A percentile compares a stretch with the other conserved stretches of the same genome.
phyloP scores from a whole-genome alignment of 768 basidiomycete genomes.

The Pisolithus albus region DNA sequence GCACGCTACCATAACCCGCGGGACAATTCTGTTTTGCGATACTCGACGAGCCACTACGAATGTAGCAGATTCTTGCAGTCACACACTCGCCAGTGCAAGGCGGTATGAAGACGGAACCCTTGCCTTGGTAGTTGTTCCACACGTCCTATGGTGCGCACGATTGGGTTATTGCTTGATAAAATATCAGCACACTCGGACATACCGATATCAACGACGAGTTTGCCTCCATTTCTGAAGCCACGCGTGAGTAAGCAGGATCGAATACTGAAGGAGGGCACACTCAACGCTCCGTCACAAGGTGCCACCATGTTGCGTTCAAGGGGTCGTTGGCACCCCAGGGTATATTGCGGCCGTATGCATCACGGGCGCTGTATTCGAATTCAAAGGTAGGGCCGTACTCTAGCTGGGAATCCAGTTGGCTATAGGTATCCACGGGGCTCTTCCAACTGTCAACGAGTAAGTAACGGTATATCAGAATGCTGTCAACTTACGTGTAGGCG shows the following conservation, averaged over 20 bases:
- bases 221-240: constrained; percentile 45
- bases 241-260: not conserved
- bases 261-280: constrained; percentile 11
- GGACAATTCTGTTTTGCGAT: constrained; percentile 55
- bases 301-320: constrained; percentile 81
- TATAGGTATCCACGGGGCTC: constrained; percentile 53
- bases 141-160: constrained; percentile 30
- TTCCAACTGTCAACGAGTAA: constrained; percentile 43
- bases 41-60: constrained; percentile 63
- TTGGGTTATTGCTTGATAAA: not conserved
- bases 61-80: constrained; percentile 69
- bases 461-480: not conserved
- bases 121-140: constrained; percentile 69
- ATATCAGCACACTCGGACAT: constrained; percentile 11
- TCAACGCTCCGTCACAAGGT: constrained; percentile 64
- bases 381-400: constrained; percentile 53
- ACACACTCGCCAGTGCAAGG: constrained; percentile 57
- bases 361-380: constrained; percentile 63
- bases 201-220: constrained; percentile 56
- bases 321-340: constrained; percentile 61
- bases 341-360: constrained; percentile 51
- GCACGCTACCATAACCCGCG: constrained; percentile 60
- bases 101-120: constrained; percentile 47
- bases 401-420: constrained; percentile 50
- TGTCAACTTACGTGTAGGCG: constrained; percentile 57